A percentile compares a stretch with the other conserved stretches of the same genome.
phyloP scores from a whole-genome alignment of 805 yeast genomes.

The Candida parachauliodes region DNA sequence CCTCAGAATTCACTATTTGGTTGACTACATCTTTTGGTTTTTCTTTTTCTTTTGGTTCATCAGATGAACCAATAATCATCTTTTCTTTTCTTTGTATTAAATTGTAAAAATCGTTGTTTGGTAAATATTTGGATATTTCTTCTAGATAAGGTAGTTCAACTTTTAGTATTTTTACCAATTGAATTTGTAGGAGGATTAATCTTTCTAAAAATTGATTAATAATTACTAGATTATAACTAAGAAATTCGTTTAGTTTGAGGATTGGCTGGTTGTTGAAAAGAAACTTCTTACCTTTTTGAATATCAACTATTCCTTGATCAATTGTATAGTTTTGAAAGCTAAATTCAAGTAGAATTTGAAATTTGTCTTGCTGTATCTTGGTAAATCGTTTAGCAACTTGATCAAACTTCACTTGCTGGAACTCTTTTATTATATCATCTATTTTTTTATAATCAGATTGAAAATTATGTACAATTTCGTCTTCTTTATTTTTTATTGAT shows the following conservation, averaged over 20 bases:
- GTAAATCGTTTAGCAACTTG: conserved; percentile 23
- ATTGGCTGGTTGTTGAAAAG: conserved; percentile 26
- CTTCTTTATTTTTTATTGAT: background rate
- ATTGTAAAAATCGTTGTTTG: conserved; percentile 21
- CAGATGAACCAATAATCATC: conserved; percentile 20
- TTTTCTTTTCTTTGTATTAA: conserved; percentile 32
- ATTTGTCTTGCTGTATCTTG: conserved; percentile 21
- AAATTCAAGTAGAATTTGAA: conserved; percentile 23
- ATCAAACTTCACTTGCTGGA: background rate
- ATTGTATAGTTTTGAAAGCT: conserved; percentile 13
- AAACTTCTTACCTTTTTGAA: conserved; percentile 5
- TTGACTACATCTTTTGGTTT: conserved; percentile 6
- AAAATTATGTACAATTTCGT: background rate
- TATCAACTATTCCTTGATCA: background rate
- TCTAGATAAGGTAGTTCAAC: conserved; percentile 22
- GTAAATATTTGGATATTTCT: conserved; percentile 19
- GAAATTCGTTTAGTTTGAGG: conserved; percentile 23
- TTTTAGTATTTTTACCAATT: conserved; percentile 18
- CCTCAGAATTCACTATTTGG: conserved; percentile 13
- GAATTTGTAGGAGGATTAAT: conserved; percentile 21
- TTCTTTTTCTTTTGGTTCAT: conserved; percentile 12
- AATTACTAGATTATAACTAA: conserved; percentile 25
- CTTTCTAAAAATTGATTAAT: conserved; percentile 27
- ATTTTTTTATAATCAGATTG: background rate
- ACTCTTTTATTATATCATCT: conserved; percentile 2